Base-by-base conservation (phyloP, 805 yeast genomes). In the Isabelozyma pseudorhagii region DNA sequence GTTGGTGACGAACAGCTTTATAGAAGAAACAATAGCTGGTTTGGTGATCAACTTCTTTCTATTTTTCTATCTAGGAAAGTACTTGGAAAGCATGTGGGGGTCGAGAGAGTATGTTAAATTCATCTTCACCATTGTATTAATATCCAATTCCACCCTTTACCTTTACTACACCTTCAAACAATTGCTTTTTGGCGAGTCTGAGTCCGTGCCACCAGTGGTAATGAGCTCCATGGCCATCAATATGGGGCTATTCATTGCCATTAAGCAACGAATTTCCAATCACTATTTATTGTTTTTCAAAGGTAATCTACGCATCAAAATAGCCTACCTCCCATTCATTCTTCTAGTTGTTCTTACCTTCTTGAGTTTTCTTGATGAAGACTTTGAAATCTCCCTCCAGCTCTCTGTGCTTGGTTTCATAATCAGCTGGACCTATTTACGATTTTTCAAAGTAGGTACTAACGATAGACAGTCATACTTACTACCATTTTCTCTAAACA, bases 11-110 rank as follows among this genome's bases (percentile, higher is more conserved):
- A 59, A 77, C 15, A 55, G 76, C 13, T 72, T 80, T 49, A 73
- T 78, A 15, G 84, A 80, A 49, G 75, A 72, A 42, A 70, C 69
- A 38, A 46, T 77, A 15, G 40, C 77, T 11, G 67, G 77, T 3
- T 67, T 76, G 10, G 42, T 69, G 6, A 56, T 71, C 7, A 65
- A 78, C 18, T 57, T 72, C 18, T 50, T 71, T 18, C 61, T 77
- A 13, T 56, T 80, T 10, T 66, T 74, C 46, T 80, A 78, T 56
- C 75, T 86, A 36, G 89, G 89, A 4, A 72, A 79, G 46, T 86
- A 82, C 67, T 75, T 85, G 54, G 92, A 86, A 59, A 75, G 77
- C 52, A 74, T 79, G 39, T 86, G 92, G 91, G 81, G 85, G 4
- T 58, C 80, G 28, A 67, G 60, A 42, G 87, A 82, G 54, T 68